These are phyloP conservation scores for Backusella sp. DNA, from an alignment of 192 early-diverging fungal genomes.

Conservation along the genomic window DNA sequence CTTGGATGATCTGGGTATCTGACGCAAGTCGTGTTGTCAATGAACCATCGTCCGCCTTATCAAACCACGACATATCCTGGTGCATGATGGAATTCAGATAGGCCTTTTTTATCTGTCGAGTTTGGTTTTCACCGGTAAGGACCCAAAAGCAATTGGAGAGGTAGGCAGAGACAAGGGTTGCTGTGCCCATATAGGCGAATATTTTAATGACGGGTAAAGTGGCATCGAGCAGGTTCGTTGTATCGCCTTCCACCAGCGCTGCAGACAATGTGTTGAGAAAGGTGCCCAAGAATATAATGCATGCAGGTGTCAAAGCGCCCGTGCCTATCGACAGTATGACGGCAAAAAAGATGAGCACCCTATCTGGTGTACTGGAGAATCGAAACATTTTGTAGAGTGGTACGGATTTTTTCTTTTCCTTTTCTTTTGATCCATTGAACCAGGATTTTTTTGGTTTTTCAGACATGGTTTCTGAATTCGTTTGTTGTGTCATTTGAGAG, in stretches of 20 bases:
- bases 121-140: conserved; percentile 46
- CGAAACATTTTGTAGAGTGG: conserved; percentile 62
- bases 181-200: conserved; percentile 57
- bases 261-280: conserved; percentile 21
- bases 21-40: conserved; percentile 84
- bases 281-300: conserved; percentile 31
- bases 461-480: neutral
- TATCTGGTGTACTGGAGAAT: conserved; percentile 39
- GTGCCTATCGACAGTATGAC: conserved; percentile 11
- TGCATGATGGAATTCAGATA: conserved; percentile 77
- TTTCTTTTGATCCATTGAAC: neutral
- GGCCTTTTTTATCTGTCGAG: conserved; percentile 66
- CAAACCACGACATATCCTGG: conserved; percentile 88
- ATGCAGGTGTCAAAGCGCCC: conserved; percentile 26
- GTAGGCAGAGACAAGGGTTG: conserved; percentile 53
- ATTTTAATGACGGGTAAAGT: conserved; percentile 32
- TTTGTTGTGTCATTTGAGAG: neutral
- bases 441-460: neutral
- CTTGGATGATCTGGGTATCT: conserved; percentile 83
- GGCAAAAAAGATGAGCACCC: conserved; percentile 10
- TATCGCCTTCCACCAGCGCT: neutral
- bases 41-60: conserved; percentile 68
- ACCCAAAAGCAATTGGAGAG: conserved; percentile 56
- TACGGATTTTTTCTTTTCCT: conserved; percentile 35
- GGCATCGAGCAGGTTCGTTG: conserved; percentile 1